Conservation (phyloP, 2,329 filamentous ascomycete species). For the Fusarium pseudograminearum region DNA sequence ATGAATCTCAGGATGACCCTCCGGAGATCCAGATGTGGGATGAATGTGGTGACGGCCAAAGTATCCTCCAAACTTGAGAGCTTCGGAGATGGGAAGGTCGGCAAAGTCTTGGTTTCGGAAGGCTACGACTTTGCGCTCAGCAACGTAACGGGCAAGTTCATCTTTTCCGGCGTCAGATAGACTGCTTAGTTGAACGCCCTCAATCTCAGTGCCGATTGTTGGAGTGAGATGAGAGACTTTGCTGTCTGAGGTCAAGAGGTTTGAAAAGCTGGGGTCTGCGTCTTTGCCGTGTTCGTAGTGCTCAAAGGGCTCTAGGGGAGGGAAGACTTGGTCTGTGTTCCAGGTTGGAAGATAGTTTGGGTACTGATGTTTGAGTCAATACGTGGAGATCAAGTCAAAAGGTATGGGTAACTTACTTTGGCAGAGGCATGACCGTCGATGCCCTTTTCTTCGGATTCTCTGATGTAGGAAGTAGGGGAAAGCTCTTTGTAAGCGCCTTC, state of each 20-base stretch:
- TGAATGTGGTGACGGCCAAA: conserved; percentile 88
- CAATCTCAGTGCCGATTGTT: conserved; percentile 78
- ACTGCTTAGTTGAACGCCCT: conserved; percentile 76
- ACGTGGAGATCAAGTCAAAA: fast-evolving
- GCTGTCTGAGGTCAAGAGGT: conserved; percentile 70
- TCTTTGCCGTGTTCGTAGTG: conserved; percentile 82
- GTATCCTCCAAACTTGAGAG: conserved; percentile 77
- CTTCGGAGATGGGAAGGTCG: conserved; percentile 76
- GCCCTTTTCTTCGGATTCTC: conserved; percentile 41
- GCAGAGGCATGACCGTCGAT: conserved; percentile 39
- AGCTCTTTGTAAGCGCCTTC: conserved; percentile 47
- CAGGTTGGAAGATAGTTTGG: conserved; percentile 80
- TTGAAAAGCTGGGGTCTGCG: conserved; percentile 75
- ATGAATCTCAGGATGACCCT: conserved; percentile 79
- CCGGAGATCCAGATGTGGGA: conserved; percentile 80
- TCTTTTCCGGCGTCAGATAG: conserved; percentile 78
- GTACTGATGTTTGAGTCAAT: conserved; percentile 58
- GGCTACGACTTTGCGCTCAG: conserved; percentile 81
- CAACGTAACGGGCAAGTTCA: conserved; percentile 79
- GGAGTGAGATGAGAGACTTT: conserved; percentile 74
- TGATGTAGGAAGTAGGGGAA: conserved; percentile 33
- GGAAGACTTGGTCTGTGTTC: conserved; percentile 73
- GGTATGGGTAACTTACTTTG: conserved; percentile 22
- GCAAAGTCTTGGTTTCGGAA: conserved; percentile 82
- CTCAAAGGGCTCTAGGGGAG: conserved; percentile 75